Percentiles rank a stretch among this genome's conserved stretches.
These are phyloP conservation scores for Lyophyllum shimeji DNA, from an alignment of 768 basidiomycete genomes.

Conservation along the genomic window DNA sequence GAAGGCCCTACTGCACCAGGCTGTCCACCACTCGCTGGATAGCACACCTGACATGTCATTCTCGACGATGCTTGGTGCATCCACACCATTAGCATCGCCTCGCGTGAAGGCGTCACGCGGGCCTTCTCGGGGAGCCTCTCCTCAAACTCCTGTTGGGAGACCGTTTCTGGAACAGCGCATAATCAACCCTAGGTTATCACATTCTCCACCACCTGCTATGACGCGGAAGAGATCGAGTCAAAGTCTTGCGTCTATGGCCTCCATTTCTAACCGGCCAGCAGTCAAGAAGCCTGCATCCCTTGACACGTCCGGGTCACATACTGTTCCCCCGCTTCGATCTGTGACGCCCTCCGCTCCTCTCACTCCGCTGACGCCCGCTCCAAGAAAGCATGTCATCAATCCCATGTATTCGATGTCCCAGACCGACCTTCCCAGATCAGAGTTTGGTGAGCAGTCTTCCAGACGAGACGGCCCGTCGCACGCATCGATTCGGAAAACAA, in stretches of 20 bases:
- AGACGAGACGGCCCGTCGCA: slow-evolving; percentile 1
- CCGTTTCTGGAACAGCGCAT: slow-evolving; percentile 45
- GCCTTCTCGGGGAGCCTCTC: slow-evolving; percentile 16
- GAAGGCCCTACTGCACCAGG: slow-evolving; percentile 71
- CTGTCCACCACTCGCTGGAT: slow-evolving; percentile 74
- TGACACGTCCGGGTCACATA: slow-evolving; percentile 35
- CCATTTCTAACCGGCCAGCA: slow-evolving; percentile 27
- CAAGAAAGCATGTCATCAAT: slow-evolving; percentile 49
- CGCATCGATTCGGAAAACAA: slow-evolving; percentile 40
- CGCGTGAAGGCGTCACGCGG: slow-evolving; percentile 13
- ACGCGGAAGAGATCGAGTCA: slow-evolving; percentile 27
- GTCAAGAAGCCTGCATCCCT: slow-evolving; percentile 20
- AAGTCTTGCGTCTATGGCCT: slow-evolving; percentile 23
- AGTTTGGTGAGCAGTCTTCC: slow-evolving; percentile 11
- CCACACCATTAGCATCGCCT: slow-evolving; percentile 39
- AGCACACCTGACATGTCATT: slow-evolving; percentile 44
- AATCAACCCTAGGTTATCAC: slow-evolving; percentile 30
- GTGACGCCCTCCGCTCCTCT: slow-evolving; percentile 64
- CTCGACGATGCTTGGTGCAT: slow-evolving; percentile 33
- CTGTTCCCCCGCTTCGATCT: slow-evolving; percentile 52
- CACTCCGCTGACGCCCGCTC: slow-evolving; percentile 67
- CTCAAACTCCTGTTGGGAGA: slow-evolving; percentile 19
- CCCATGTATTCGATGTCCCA: slow-evolving; percentile 58
- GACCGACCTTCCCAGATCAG: slow-evolving; percentile 40
- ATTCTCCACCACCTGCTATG: slow-evolving; percentile 21